Evolutionary conservation across 257 asterid species (phyloP), one percentile per base, ranked within the genome.

Genomic region (Nicotiana undulata): DNA sequence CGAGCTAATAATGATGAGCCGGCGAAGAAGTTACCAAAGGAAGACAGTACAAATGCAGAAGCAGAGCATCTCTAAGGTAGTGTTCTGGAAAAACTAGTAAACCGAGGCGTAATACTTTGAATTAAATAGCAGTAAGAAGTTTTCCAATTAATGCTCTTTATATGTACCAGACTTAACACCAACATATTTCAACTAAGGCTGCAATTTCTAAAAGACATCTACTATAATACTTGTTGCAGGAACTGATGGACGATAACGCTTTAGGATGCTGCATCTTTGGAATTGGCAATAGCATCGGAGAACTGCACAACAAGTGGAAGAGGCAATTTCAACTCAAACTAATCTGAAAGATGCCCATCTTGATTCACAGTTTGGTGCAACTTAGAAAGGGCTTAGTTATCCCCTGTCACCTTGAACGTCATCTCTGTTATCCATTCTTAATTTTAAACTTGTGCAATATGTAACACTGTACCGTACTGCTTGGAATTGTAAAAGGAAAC

Each of bases 1-100:
- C 51, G 99, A 95, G 91, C 92, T 95, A 66, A 93, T 95, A 82
- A 88, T 88, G 84, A 93, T 95, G 97, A 95, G 99, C 88, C 85
- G 96, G 65, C 85, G 97, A 88, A 86, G 91, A 84, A 95, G 98
- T 85, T 90, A 89, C 82, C 94, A 88, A 63, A 86, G 89, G 81
- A 95, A 88, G 81, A 89, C 88, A 20, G 51, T 9, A 15, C 87
- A 85, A 81, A 82, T 88, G 87, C 88, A 76, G 49, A 88, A 87
- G 80, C 90, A 88, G 82, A 83, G 22, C 76, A 60, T 70, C 40
- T 85, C 93, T 79, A 86, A 84, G 97, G 97, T 92, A 88, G 82
- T 59, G 22, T 44, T 46, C 75, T 66, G 51, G 52, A 55, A 22
- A n/a, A 44, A 22, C 77, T 72, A 46, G 60, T 22, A 72, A 22